Evolutionary conservation across 352 stramenopile species (phyloP).

Genomic region (Elongisporangium anandrum): DNA sequence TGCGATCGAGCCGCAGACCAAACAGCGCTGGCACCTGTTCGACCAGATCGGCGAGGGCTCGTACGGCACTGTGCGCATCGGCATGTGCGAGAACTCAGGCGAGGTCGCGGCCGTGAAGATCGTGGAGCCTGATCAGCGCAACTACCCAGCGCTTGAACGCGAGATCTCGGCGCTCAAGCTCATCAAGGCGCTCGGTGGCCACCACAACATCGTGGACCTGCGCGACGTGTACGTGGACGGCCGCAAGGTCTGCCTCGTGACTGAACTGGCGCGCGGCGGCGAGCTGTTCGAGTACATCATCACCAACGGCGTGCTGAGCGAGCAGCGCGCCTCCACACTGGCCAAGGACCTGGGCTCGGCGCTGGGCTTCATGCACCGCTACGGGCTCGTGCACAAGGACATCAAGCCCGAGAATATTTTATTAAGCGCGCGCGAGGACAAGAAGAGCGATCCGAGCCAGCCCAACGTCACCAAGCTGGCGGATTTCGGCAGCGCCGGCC

Average conservation of each 20-base stretch:
- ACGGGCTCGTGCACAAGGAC: constrained; percentile 78
- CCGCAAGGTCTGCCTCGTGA: constrained; percentile 81
- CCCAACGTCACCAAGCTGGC: constrained; percentile 48
- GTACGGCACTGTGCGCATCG: constrained; percentile 67
- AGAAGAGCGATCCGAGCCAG: constrained; percentile 13
- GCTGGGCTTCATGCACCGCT: constrained; percentile 59
- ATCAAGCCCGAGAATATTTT: constrained; percentile 85
- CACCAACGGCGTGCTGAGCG: constrained; percentile 46
- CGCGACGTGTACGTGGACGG: constrained; percentile 79
- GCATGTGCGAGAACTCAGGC: constrained; percentile 61
- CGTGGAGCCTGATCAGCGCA: constrained; percentile 34
- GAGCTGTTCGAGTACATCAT: constrained; percentile 91
- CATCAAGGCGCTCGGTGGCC: constrained; percentile 69
- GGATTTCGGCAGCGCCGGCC: constrained; percentile 77
- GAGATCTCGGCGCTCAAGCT: constrained; percentile 69
- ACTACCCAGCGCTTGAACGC: constrained; percentile 53
- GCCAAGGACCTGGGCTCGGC: constrained; percentile 57
- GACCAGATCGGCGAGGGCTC: constrained; percentile 69
- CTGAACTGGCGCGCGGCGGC: constrained; percentile 80
- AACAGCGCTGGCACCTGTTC: constrained; percentile 55
- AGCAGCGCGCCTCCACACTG: constrained; percentile 42
- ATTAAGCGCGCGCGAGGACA: constrained; percentile 22
- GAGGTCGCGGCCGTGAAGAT: constrained; percentile 76
- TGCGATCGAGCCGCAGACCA: constrained; percentile 20
- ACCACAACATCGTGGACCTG: constrained; percentile 85